Conservation (phyloP, 352 stramenopile species). For the Elongisporangium undulatum region DNA sequence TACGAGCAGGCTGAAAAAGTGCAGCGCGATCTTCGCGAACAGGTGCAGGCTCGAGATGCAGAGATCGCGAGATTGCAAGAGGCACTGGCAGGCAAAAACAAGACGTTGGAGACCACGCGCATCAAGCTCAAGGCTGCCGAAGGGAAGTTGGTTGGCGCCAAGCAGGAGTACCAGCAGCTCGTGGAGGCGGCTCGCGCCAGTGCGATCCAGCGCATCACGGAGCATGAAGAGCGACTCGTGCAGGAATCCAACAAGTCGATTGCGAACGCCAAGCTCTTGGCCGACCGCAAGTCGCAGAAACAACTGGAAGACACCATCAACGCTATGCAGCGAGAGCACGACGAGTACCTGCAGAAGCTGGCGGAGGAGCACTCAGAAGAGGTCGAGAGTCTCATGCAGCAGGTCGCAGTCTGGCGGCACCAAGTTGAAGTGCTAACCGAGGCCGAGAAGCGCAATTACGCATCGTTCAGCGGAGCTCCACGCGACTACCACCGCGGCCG, state of each 20-base stretch:
- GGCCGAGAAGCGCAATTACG: conserved; percentile 75
- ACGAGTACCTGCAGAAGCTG: conserved; percentile 76
- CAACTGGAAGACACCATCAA: conserved; percentile 45
- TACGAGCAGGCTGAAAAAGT: conserved; percentile 25
- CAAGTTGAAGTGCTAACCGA: conserved; percentile 83
- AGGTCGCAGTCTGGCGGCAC: conserved; percentile 79
- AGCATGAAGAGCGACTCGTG: conserved; percentile 64
- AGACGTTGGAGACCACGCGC: conserved; percentile 29
- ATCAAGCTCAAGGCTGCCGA: conserved; percentile 35
- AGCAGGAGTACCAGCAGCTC: conserved; percentile 36
- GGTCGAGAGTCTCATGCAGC: conserved; percentile 74
- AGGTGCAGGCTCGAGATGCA: conserved; percentile 11
- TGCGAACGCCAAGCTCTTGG: conserved; percentile 47
- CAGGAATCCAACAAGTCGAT: conserved; percentile 80
- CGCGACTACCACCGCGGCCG: conserved; percentile 47
- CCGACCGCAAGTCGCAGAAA: conserved; percentile 49
- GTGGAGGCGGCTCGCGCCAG: conserved; percentile 42
- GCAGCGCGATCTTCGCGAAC: conserved; percentile 26
- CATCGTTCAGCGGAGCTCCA: conserved; percentile 43
- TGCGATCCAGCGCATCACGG: conserved; percentile 37
- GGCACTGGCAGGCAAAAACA: conserved; percentile 25
- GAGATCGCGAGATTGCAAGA: conserved; percentile 36
- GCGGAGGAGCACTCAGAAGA: conserved; percentile 81
- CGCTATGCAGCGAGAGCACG: conserved; percentile 52
- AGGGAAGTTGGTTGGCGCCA: conserved; percentile 19